Percentiles rank a stretch among this genome's conserved stretches.
Conservation (phyloP, 345 rosid genomes). For the Raphanus raphanistrum region DNA sequence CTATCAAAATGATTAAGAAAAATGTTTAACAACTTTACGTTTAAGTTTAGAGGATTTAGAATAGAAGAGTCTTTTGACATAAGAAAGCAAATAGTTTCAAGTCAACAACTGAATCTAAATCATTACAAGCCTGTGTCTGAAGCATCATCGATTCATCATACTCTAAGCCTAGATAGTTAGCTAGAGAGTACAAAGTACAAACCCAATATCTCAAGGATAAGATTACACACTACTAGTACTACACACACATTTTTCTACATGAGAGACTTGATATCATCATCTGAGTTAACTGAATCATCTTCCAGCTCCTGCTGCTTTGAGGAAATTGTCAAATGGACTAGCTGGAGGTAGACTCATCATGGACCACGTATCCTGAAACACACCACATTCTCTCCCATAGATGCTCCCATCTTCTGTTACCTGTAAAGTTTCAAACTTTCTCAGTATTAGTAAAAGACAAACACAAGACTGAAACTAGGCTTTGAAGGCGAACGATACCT, state of each 20-base stretch:
- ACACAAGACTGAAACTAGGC: background rate
- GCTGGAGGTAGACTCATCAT: constrained; percentile 34
- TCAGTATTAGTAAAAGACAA: background rate
- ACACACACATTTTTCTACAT: background rate
- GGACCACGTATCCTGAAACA: background rate
- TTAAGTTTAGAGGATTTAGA: background rate
- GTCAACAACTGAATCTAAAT: background rate
- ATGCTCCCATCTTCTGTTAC: background rate
- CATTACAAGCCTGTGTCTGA: background rate
- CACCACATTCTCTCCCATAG: background rate
- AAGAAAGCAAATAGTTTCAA: background rate
- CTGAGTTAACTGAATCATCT: constrained; percentile 28
- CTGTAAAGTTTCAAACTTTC: background rate
- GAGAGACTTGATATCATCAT: background rate
- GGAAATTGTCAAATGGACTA: constrained; percentile 93
- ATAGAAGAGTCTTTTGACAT: background rate
- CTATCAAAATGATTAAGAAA: background rate
- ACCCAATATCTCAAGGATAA: background rate
- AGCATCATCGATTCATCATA: background rate
- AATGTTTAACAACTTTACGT: background rate
- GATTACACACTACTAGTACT: background rate
- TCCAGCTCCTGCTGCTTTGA: constrained; percentile 72
- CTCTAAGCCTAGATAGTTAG: background rate
- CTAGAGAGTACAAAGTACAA: background rate
- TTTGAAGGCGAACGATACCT: background rate